Percentiles rank a stretch among this genome's conserved stretches.
phyloP scores from a whole-genome alignment of 2,329 filamentous ascomycete genomes.

The Aspergillus felis region DNA sequence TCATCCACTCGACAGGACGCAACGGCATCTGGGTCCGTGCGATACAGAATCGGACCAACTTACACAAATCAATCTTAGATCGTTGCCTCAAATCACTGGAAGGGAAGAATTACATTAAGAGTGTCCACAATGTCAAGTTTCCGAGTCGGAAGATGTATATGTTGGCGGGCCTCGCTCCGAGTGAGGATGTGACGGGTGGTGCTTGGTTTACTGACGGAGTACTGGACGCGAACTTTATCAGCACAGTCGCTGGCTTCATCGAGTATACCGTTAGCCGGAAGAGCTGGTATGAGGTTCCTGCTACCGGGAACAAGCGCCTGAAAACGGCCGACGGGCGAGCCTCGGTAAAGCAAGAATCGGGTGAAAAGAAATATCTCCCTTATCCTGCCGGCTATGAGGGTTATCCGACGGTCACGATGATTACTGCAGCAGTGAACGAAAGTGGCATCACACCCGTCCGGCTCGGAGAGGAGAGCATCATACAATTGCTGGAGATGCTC shows the following conservation, averaged over 20 bases:
- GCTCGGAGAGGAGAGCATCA: conserved; percentile 67
- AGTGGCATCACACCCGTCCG: conserved; percentile 69
- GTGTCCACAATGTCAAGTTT: conserved; percentile 87
- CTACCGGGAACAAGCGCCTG: conserved; percentile 38
- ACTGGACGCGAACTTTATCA: conserved; percentile 83
- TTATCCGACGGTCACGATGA: conserved; percentile 76
- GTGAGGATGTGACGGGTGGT: conserved; percentile 86
- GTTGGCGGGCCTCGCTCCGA: conserved; percentile 76
- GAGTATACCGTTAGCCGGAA: conserved; percentile 68
- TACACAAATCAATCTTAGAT: conserved; percentile 79
- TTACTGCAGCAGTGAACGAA: conserved; percentile 69
- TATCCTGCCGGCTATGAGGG: conserved; percentile 63
- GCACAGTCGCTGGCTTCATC: conserved; percentile 67
- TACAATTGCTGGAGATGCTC: conserved; percentile 82
- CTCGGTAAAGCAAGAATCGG: conserved; percentile 26
- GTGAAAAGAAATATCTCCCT: conserved; percentile 43
- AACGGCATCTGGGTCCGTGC: conserved; percentile 90
- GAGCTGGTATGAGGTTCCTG: conserved; percentile 61
- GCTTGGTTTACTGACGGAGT: conserved; percentile 93
- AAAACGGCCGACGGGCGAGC: conserved; percentile 33
- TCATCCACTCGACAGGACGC: conserved; percentile 79
- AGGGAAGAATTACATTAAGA: conserved; percentile 74
- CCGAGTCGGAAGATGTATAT: conserved; percentile 96
- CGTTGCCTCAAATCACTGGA: conserved; percentile 81
- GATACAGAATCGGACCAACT: conserved; percentile 72